Evolutionary conservation across 176 grass and related monocot genomes (phyloP).

Genomic region (Rhynchospora breviuscula): DNA sequence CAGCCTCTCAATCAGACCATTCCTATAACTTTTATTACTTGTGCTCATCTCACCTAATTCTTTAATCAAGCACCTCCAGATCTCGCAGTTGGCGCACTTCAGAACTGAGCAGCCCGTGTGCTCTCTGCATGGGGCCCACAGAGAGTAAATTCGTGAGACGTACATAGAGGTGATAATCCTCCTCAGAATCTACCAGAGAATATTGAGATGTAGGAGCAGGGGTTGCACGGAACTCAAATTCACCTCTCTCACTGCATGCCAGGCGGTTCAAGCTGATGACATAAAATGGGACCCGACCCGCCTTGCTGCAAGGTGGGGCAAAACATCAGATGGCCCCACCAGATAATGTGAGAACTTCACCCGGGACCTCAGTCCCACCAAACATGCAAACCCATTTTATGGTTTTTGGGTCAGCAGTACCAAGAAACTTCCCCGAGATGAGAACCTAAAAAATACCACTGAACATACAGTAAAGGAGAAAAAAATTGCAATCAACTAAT

Average conservation of each 20-base stretch:
- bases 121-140: background rate
- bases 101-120: slow-evolving; percentile 25
- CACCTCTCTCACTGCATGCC: slow-evolving; percentile 78
- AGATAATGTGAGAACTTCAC: slow-evolving; percentile 45
- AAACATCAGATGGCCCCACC: slow-evolving; percentile 63
- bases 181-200: background rate
- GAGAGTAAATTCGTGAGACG: slow-evolving; percentile 35
- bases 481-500: background rate
- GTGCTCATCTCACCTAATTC: slow-evolving; percentile 15
- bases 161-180: slow-evolving; percentile 34
- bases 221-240: slow-evolving; percentile 55
- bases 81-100: slow-evolving; percentile 26
- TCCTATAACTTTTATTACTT: slow-evolving; percentile 16
- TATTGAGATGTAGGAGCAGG: slow-evolving; percentile 7
- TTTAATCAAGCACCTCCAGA: slow-evolving; percentile 28
- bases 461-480: slow-evolving; percentile 17
- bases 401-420: slow-evolving; percentile 42
- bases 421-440: slow-evolving; percentile 74
- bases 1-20: slow-evolving; percentile 29
- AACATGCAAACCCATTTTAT: slow-evolving; percentile 89
- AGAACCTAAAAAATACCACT: slow-evolving; percentile 39
- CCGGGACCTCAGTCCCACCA: slow-evolving; percentile 79
- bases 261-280: slow-evolving; percentile 72
- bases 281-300: slow-evolving; percentile 71
- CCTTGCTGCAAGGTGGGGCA: slow-evolving; percentile 43